Conservation (phyloP, 2,329 filamentous ascomycete genomes). For the Dothideomycetes sp. region DNA sequence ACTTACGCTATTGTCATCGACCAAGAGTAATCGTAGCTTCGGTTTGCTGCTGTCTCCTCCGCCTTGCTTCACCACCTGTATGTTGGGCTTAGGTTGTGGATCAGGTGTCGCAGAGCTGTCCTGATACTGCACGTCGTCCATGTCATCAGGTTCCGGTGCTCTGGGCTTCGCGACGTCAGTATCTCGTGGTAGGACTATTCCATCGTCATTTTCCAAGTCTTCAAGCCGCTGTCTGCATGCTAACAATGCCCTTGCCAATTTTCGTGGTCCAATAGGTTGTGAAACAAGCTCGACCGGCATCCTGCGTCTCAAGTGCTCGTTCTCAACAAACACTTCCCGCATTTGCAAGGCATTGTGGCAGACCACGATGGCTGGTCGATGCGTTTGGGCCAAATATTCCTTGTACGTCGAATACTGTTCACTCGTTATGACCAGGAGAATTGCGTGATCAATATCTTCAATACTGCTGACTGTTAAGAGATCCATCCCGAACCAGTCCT, state of each 20-base stretch:
- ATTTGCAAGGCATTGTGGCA: conserved; percentile 14
- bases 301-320: not conserved
- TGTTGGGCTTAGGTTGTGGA: not conserved
- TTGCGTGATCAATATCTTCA: not conserved
- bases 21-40: conserved; percentile 21
- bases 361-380: conserved; percentile 9
- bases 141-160: too few relatives aligned
- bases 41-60: not conserved
- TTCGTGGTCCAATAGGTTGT: conserved; percentile 13
- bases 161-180: not conserved
- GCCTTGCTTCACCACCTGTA: not conserved
- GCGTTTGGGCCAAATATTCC: not conserved
- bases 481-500: conserved; percentile 8
- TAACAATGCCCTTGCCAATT: conserved; percentile 5
- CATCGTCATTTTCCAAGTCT: not conserved
- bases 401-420: not conserved
- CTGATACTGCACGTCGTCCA: too few relatives aligned
- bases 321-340: not conserved
- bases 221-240: conserved; percentile 1
- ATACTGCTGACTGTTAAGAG: not conserved
- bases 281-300: conserved; percentile 5
- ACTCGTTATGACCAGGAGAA: not conserved
- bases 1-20: conserved; percentile 25
- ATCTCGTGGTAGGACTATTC: not conserved
- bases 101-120: not conserved